These are phyloP conservation scores for Fusarium guadeloupense DNA, from an alignment of 2,329 filamentous ascomycete species.

Conservation along the genomic window DNA sequence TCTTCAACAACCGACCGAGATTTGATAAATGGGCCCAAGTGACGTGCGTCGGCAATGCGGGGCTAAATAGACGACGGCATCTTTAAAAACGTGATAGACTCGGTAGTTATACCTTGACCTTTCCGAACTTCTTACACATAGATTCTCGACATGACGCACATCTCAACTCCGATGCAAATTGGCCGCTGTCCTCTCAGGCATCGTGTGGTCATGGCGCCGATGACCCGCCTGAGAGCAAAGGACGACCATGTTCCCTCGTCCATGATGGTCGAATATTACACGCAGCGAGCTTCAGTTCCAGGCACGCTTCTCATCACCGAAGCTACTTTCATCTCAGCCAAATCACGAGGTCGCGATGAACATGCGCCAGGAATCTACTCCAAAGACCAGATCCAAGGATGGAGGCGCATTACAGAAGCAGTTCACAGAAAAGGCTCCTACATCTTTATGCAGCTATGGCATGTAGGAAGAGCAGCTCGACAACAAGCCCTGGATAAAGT, in stretches of 20 bases:
- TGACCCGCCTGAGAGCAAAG: slow-evolving; percentile 12
- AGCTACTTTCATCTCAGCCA: slow-evolving; percentile 5
- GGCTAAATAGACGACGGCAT: background rate
- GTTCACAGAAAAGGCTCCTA: slow-evolving; percentile 16
- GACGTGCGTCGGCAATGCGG: slow-evolving; percentile 21
- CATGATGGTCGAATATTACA: slow-evolving; percentile 25
- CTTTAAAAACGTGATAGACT: too few relatives aligned
- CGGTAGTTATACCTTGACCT: background rate
- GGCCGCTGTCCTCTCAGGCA: slow-evolving; percentile 11
- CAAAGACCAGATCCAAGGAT: background rate
- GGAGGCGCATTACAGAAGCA: background rate
- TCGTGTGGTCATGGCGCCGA: slow-evolving; percentile 21
- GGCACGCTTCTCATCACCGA: slow-evolving; percentile 27
- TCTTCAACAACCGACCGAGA: slow-evolving; percentile 13
- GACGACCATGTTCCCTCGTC: slow-evolving; percentile 8
- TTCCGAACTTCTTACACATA: background rate
- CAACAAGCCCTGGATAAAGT: background rate
- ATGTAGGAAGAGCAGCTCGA: slow-evolving; percentile 11
- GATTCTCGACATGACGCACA: background rate
- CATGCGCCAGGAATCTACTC: slow-evolving; percentile 13
- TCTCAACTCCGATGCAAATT: slow-evolving; percentile 5
- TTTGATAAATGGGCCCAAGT: slow-evolving; percentile 6
- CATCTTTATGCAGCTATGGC: slow-evolving; percentile 27
- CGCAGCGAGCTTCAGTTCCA: slow-evolving; percentile 15
- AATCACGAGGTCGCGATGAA: slow-evolving; percentile 4